These are phyloP conservation scores for Furculomyces boomerangus DNA, from an alignment of 371 early-diverging fungal species.

Conservation along the genomic window DNA sequence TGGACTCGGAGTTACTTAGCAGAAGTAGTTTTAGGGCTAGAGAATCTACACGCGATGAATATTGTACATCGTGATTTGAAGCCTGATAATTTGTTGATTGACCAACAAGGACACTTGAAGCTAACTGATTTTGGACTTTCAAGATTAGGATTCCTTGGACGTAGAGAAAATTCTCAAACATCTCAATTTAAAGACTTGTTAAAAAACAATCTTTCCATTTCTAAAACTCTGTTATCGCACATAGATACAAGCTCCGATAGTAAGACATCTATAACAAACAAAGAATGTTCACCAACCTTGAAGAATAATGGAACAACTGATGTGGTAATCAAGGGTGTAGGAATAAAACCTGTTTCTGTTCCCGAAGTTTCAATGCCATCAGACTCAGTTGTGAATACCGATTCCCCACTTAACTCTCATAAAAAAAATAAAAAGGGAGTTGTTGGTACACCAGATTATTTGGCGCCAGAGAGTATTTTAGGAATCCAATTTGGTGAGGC, in stretches of 20 bases:
- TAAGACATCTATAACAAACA: no score
- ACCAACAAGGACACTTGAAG: constrained; percentile 62
- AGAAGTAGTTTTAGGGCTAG: constrained; percentile 69
- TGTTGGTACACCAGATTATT: constrained; percentile 77
- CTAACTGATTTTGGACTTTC: constrained; percentile 77
- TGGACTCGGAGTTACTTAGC: constrained; percentile 68
- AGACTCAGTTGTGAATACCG: not conserved
- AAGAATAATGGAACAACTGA: not conserved
- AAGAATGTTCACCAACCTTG: not conserved
- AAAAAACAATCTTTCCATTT: no score
- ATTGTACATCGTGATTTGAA: constrained; percentile 78
- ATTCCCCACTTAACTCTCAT: not conserved
- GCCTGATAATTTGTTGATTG: constrained; percentile 67
- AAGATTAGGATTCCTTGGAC: constrained; percentile 31
- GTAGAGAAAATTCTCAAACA: constrained; percentile 16
- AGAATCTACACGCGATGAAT: constrained; percentile 63
- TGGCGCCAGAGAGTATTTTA: constrained; percentile 81
- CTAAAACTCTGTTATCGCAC: no score
- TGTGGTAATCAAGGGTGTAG: not conserved
- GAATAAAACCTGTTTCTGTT: not conserved
- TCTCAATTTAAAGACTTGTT: no score
- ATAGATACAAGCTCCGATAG: no score
- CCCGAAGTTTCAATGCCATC: not conserved
- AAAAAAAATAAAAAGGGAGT: constrained; percentile 9
- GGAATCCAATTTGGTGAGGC: constrained; percentile 63